Percentiles rank a stretch among this genome's conserved stretches.
phyloP scores from a whole-genome alignment of 2,329 filamentous ascomycete genomes.

The Elsinoe batatas region DNA sequence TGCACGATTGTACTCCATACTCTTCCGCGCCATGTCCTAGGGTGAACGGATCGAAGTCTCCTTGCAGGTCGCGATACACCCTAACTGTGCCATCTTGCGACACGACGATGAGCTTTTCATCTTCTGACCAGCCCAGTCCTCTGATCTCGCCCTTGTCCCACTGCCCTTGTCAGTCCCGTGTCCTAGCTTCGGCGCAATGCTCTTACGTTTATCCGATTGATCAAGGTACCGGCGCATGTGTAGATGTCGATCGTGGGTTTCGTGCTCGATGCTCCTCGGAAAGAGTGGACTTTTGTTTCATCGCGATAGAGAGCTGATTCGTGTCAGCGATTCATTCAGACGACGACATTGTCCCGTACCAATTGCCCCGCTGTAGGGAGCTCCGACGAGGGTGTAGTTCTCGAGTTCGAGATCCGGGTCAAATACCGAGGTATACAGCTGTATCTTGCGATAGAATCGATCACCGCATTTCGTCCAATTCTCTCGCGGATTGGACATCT shows the following conservation, averaged over 20 bases:
- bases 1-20: conserved; percentile 75
- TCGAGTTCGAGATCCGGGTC: conserved; percentile 89
- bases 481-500: conserved; percentile 57
- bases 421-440: conserved; percentile 87
- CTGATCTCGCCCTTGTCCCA: conserved; percentile 88
- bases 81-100: conserved; percentile 83
- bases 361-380: conserved; percentile 86
- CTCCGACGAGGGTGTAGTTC: conserved; percentile 84
- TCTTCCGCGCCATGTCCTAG: conserved; percentile 83
- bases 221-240: conserved; percentile 80
- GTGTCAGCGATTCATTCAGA: too few species aligned
- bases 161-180: conserved; percentile 28
- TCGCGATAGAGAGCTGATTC: conserved; percentile 78
- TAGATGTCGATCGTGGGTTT: conserved; percentile 91
- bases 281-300: conserved; percentile 71
- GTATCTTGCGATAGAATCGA: conserved; percentile 88
- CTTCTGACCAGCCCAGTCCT: conserved; percentile 90
- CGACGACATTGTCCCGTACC: conserved; percentile 46
- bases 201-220: conserved; percentile 61
- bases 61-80: conserved; percentile 84
- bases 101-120: conserved; percentile 82
- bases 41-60: conserved; percentile 89
- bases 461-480: conserved; percentile 93
- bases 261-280: conserved; percentile 58
- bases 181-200: not conserved